Base-by-base conservation (phyloP, 441 rosid genomes). In the Pelargonium citronellum region DNA sequence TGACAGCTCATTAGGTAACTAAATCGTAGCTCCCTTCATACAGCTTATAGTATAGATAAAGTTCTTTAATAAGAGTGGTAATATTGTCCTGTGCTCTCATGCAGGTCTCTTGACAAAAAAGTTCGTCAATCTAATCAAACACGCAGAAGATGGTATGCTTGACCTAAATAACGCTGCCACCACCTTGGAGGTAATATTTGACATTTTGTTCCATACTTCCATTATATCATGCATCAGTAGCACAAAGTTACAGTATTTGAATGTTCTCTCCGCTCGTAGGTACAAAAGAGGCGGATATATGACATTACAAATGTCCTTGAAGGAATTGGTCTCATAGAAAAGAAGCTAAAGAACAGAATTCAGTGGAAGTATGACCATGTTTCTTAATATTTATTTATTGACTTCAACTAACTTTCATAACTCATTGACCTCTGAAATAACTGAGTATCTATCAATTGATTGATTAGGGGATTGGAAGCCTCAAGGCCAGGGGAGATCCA, bases 301-400 rank as follows among this genome's bases (percentile, higher is more conserved):
- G 99, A 95, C 79, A 92, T 95, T 76, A 95, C 97, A 80, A 95
- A 92, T 86, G 99, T 95, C 73, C 84, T 95, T 55, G 99, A 90
- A 89, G 99, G 99, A 73, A 89, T 90, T 83, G 97, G 97, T 82
- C 88, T 92, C 30, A 90, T 90, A 76, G 98, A 95, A 82, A 95
- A 95, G 89, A 92, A 91, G 79, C 92, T 90, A 75, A 95, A 92
- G 83, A 95, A 95, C 80, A 89, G 90, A 77, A 89, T 92, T 77
- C 95, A 95, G 81, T 95, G 98, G 98, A 95, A 92, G 99, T 95
- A 88, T 74, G 91, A 57, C 16, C 27, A 19, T 55, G 69, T 67
- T 68, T 37, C 24, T 79, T 75, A 37, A 37, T 2, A 5, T 37
- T 37, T 37, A 37, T 37, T 37, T 37, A 37, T 37, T 37, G 41